A percentile compares a stretch with the other conserved stretches of the same genome.
phyloP scores from a whole-genome alignment of 2,329 filamentous ascomycete genomes.

The Exutisphaerella laricina region DNA sequence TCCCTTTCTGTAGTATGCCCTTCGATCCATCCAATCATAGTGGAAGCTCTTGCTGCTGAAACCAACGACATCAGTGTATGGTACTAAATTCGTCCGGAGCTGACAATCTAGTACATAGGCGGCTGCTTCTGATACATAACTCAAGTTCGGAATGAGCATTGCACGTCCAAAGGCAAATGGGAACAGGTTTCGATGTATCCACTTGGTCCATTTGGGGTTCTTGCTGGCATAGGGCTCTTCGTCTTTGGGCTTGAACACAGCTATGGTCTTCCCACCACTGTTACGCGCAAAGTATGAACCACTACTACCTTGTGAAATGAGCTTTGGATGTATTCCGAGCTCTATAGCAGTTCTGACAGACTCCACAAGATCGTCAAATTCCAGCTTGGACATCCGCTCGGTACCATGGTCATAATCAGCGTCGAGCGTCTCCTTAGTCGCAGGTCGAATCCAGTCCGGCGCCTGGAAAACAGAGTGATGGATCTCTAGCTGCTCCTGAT shows the following conservation, averaged over 20 bases:
- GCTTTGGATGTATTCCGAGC: slow-evolving; percentile 82
- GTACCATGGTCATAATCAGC: slow-evolving; percentile 39
- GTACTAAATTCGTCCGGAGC: slow-evolving; percentile 83
- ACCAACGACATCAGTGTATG: slow-evolving; percentile 91
- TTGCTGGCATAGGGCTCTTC: slow-evolving; percentile 96
- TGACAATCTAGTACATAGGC: slow-evolving; percentile 92
- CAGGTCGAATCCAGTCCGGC: slow-evolving; percentile 77
- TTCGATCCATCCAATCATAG: slow-evolving; percentile 95
- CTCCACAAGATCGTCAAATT: slow-evolving; percentile 85
- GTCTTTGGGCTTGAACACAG: slow-evolving; percentile 98
- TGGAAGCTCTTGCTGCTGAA: slow-evolving; percentile 96
- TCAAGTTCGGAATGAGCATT: slow-evolving; percentile 93
- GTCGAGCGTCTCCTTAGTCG: slow-evolving; percentile 68
- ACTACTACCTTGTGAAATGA: slow-evolving; percentile 96
- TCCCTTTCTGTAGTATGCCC: slow-evolving; percentile 80
- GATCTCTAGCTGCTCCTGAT: slow-evolving; percentile 87
- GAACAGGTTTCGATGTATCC: slow-evolving; percentile 96
- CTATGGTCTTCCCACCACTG: slow-evolving; percentile 85
- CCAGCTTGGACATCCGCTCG: slow-evolving; percentile 65
- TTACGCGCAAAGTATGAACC: slow-evolving; percentile 97
- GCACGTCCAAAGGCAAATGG: slow-evolving; percentile 95
- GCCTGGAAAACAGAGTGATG: slow-evolving; percentile 96
- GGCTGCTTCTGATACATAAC: slow-evolving; percentile 95
- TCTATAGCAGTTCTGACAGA: slow-evolving; percentile 87
- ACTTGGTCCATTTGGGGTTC: slow-evolving; percentile 98